Conservation (phyloP, 2,329 filamentous ascomycete genomes). For the Scedosporium boydii region DNA sequence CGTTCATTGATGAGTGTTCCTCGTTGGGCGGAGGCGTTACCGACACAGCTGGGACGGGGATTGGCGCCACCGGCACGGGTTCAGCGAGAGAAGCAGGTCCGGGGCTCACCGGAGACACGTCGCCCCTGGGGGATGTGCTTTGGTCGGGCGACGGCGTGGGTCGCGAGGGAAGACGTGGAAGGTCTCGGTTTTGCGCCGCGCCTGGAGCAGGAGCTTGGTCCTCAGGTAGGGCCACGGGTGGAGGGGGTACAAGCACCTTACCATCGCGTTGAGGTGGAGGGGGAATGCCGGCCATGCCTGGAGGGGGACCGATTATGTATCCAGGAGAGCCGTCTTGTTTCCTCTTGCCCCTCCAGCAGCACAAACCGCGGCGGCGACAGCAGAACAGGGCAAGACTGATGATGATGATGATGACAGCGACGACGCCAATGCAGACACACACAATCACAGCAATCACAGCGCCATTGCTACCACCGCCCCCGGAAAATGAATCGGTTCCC, state of each 20-base stretch:
- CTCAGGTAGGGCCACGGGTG: neutral
- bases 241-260: neutral
- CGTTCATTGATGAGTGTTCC: neutral
- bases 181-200: neutral
- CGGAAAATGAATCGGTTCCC: too few species aligned
- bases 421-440: neutral
- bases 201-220: too few species aligned
- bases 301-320: neutral
- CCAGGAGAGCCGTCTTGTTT: neutral
- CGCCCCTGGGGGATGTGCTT: neutral
- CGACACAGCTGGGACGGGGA: neutral
- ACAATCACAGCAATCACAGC: neutral
- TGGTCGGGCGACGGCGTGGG: neutral
- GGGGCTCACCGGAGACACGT: neutral
- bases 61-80: neutral
- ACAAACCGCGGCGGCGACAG: neutral
- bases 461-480: neutral
- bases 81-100: neutral
- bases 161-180: neutral
- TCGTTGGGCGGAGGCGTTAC: neutral
- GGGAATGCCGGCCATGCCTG: neutral
- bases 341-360: constrained; percentile 1
- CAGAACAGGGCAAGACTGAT: neutral
- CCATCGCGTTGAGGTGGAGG: neutral
- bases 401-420: neutral